A percentile compares a stretch with the other conserved stretches of the same genome.
phyloP scores from a whole-genome alignment of 495 filamentous ascomycete genomes.

The Parathielavia hyrcaniae region DNA sequence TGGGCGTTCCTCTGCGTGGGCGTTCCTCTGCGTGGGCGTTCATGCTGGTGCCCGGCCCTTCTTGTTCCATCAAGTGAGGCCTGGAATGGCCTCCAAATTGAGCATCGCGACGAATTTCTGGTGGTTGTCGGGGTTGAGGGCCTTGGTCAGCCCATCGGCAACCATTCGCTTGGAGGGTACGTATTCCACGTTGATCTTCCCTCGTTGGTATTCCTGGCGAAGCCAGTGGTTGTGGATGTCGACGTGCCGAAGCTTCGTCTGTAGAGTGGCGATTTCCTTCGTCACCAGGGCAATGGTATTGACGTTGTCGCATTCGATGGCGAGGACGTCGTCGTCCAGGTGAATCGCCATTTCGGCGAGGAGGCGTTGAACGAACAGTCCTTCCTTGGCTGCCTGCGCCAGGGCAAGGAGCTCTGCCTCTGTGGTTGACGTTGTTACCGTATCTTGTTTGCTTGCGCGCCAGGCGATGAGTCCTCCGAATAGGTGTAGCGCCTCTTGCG shows the following conservation, averaged over 20 bases:
- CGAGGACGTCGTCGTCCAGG: conserved; percentile 10
- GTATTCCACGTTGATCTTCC: background rate
- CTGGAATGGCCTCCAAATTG: no score
- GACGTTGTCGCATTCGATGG: conserved; percentile 18
- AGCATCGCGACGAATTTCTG: no score
- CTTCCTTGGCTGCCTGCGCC: conserved; percentile 22
- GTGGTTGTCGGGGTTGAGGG: background rate
- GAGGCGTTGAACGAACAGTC: conserved; percentile 11
- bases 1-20: no score
- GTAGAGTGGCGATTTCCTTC: conserved; percentile 16
- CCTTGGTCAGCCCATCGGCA: background rate
- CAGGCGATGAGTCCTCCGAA: conserved; percentile 24
- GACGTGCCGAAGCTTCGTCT: conserved; percentile 19
- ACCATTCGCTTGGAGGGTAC: background rate
- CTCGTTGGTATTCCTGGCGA: background rate
- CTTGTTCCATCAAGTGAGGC: no score
- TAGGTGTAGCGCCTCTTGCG: conserved; percentile 19
- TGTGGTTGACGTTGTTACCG: conserved; percentile 25
- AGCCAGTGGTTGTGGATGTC: conserved; percentile 10
- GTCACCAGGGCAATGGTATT: conserved; percentile 20
- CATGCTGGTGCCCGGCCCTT: no score
- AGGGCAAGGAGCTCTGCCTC: conserved; percentile 20
- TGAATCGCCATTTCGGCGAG: conserved; percentile 8
- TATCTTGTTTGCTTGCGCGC: conserved; percentile 25
- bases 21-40: no score